A percentile compares a stretch with the other conserved stretches of the same genome.
Conservation (phyloP, 768 basidiomycete genomes). For the Termitomyces heimii region DNA sequence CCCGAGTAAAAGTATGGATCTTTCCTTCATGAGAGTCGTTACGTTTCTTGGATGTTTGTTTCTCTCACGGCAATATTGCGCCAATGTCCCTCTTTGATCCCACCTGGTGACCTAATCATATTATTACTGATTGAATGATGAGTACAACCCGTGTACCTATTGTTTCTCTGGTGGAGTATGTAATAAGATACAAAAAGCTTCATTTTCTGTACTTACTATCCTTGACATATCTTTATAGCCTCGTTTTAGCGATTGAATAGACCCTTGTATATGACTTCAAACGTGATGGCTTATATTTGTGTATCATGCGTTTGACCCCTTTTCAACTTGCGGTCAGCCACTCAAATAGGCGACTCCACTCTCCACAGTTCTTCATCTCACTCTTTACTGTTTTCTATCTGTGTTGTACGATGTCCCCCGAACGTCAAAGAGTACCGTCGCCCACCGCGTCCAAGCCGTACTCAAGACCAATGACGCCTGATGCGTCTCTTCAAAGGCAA, state of each 20-base stretch:
- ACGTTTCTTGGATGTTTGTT: background rate
- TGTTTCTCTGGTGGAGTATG: background rate
- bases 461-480: constrained; percentile 17
- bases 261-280: background rate
- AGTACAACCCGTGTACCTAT: constrained; percentile 5
- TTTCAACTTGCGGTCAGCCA: background rate
- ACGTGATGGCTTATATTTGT: background rate
- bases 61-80: background rate
- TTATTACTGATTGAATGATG: constrained; percentile 1
- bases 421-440: constrained; percentile 21
- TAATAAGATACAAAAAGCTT: constrained; percentile 4
- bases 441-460: constrained; percentile 29
- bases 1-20: constrained; percentile 20
- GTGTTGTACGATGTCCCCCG: constrained; percentile 24
- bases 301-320: background rate
- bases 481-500: constrained; percentile 4
- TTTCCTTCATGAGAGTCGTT: background rate
- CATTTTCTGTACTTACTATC: constrained; percentile 11
- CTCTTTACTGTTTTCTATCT: constrained; percentile 3
- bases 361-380: background rate
- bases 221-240: constrained; percentile 14
- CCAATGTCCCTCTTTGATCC: background rate
- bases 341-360: background rate
- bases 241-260: background rate
- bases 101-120: background rate